phyloP scores from a whole-genome alignment of 192 early-diverging fungal genomes.

The Obelidium mucronatum region DNA sequence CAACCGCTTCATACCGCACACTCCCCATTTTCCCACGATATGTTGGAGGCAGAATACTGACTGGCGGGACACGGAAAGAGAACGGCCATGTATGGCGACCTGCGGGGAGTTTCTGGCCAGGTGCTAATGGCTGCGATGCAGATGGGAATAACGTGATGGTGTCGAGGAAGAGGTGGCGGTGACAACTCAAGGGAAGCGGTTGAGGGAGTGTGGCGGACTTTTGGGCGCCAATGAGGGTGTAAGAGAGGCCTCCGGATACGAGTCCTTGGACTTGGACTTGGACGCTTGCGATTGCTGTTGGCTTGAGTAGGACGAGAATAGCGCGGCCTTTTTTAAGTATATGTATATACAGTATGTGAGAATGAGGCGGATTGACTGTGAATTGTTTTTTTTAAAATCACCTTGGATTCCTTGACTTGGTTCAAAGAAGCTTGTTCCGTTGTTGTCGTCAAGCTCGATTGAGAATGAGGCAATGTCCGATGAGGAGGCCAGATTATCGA shows the following conservation, averaged over 20 bases:
- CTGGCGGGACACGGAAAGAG: slow-evolving; percentile 41
- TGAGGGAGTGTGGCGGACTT: background rate
- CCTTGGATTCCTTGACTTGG: slow-evolving; percentile 28
- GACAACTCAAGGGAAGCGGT: background rate
- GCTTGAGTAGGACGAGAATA: slow-evolving; percentile 1
- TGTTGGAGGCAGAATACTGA: slow-evolving; percentile 30
- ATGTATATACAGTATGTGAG: background rate
- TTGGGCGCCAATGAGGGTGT: slow-evolving; percentile 1
- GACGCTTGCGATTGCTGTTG: background rate
- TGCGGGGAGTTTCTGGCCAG: background rate
- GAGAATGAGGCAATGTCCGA: slow-evolving; percentile 18
- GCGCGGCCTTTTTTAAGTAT: slow-evolving; percentile 13
- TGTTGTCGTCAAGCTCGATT: slow-evolving; percentile 23
- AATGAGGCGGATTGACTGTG: background rate
- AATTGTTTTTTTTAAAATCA: background rate
- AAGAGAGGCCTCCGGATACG: slow-evolving; percentile 22
- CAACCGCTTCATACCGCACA: slow-evolving; percentile 35
- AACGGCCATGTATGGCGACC: slow-evolving; percentile 40
- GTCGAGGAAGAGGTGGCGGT: slow-evolving; percentile 34
- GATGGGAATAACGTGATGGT: slow-evolving; percentile 29
- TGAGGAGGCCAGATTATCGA: too few species aligned
- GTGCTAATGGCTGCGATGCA: background rate
- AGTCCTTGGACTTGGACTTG: slow-evolving; percentile 34
- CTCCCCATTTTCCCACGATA: slow-evolving; percentile 31
- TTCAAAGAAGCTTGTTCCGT: slow-evolving; percentile 36